Evolutionary conservation across 176 grass and related monocot species (phyloP).

Genomic region (Tillandsia leiboldiana): DNA sequence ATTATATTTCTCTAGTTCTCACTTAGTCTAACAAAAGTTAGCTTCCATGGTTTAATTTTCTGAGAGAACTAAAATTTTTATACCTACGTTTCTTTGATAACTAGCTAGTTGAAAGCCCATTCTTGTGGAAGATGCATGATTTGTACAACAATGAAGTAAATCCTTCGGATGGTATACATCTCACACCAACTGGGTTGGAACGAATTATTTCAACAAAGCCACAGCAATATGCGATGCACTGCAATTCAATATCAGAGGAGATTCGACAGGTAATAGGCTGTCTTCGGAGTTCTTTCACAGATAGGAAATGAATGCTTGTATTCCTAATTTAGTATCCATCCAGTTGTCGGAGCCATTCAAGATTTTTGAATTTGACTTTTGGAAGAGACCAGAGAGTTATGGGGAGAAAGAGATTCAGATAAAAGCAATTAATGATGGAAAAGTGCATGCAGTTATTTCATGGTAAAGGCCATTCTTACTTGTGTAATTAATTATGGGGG

Average conservation of each 20-base stretch:
- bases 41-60: background rate
- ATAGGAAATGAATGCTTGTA: conserved; percentile 21
- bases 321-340: conserved; percentile 32
- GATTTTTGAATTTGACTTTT: conserved; percentile 98
- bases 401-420: conserved; percentile 47
- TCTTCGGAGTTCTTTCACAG: conserved; percentile 1
- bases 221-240: conserved; percentile 92
- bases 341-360: conserved; percentile 97
- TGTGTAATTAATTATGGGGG: background rate
- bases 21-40: background rate
- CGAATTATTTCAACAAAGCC: conserved; percentile 39
- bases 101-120: conserved; percentile 77
- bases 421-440: conserved; percentile 46
- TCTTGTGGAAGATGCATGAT: conserved; percentile 78
- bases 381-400: conserved; percentile 69
- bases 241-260: conserved; percentile 56
- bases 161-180: conserved; percentile 55
- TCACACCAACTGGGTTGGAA: conserved; percentile 43
- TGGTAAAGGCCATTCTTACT: conserved; percentile 41
- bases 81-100: conserved; percentile 26
- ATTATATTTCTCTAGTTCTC: background rate
- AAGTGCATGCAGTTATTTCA: conserved; percentile 74
- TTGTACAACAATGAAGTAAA: conserved; percentile 64
- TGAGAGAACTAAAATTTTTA: conserved; percentile 12
- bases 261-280: conserved; percentile 53